Evolutionary conservation across 1,284 basidiomycete genomes (phyloP).

Genomic region (Boletus hoseneyae): DNA sequence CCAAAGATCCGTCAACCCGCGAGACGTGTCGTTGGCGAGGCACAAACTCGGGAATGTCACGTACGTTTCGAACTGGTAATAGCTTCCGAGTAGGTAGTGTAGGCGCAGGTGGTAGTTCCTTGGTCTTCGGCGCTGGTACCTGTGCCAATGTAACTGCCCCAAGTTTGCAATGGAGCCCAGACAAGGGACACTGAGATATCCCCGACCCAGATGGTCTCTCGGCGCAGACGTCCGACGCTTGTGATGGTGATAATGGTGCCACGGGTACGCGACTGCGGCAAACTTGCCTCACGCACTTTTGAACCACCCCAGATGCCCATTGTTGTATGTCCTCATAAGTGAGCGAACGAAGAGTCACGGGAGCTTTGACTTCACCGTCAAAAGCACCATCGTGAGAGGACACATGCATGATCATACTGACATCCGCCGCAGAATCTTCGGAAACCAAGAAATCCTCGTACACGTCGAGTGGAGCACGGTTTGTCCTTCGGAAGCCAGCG

Average conservation of each 20-base stretch:
- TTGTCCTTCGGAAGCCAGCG: background rate
- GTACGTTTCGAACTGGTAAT: conserved; percentile 11
- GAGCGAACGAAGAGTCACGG: conserved; percentile 15
- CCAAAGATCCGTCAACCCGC: background rate
- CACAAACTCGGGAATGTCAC: conserved; percentile 29
- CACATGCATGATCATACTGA: conserved; percentile 25
- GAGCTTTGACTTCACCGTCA: conserved; percentile 8
- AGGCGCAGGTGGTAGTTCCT: background rate
- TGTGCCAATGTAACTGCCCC: conserved; percentile 1
- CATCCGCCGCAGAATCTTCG: conserved; percentile 20
- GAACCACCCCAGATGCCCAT: conserved; percentile 27
- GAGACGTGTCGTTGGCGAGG: conserved; percentile 19
- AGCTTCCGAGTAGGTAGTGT: conserved; percentile 3
- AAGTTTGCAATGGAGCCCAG: conserved; percentile 31
- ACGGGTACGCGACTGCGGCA: conserved; percentile 7
- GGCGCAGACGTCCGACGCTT: conserved; percentile 29
- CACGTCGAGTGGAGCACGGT: background rate
- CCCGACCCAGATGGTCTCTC: conserved; percentile 26
- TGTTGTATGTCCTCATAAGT: conserved; percentile 26
- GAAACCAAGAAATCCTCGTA: conserved; percentile 15
- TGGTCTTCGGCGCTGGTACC: background rate
- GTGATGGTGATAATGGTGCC: conserved; percentile 27
- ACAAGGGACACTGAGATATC: conserved; percentile 41
- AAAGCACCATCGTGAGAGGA: conserved; percentile 15
- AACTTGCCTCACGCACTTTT: conserved; percentile 25